Evolutionary conservation across 1,284 basidiomycete genomes (phyloP).

Genomic region (Malassezia yamatoensis): DNA sequence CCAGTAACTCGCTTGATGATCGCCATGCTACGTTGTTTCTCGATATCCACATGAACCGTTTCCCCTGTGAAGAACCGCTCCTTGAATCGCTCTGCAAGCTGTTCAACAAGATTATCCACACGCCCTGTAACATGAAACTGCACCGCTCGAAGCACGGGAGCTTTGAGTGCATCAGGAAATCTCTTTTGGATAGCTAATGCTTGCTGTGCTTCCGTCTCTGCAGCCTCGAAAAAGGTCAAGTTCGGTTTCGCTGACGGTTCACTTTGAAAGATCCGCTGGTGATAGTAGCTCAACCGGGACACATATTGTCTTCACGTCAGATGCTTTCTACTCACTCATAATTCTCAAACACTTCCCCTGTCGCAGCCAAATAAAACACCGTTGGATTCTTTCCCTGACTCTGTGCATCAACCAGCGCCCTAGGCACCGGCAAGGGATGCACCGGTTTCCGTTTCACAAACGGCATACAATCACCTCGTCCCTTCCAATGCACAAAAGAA

Average conservation of each 20-base stretch:
- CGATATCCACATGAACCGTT: constrained; percentile 46
- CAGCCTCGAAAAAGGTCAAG: constrained; percentile 84
- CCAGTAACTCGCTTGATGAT: constrained; percentile 50
- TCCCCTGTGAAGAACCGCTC: constrained; percentile 85
- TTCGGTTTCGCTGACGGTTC: constrained; percentile 88
- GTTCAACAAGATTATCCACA: constrained; percentile 84
- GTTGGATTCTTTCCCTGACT: constrained; percentile 32
- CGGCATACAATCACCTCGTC: constrained; percentile 23
- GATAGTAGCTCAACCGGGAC: constrained; percentile 82
- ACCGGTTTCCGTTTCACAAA: constrained; percentile 42
- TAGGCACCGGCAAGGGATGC: constrained; percentile 31
- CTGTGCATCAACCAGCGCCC: constrained; percentile 11
- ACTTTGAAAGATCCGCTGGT: constrained; percentile 82
- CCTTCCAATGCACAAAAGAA: neutral
- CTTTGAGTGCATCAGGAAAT: constrained; percentile 85
- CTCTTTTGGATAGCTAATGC: constrained; percentile 73
- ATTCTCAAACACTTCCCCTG: constrained; percentile 44
- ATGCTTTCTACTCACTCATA: constrained; percentile 30
- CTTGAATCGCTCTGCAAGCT: constrained; percentile 86
- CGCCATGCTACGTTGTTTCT: constrained; percentile 59
- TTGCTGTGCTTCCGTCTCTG: constrained; percentile 80
- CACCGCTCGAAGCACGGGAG: constrained; percentile 75
- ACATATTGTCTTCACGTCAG: constrained; percentile 64
- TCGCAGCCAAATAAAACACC: constrained; percentile 41
- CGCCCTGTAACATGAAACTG: constrained; percentile 88